Conservation (phyloP, 2,329 filamentous ascomycete genomes). For the Diaporthe aspalathi region DNA sequence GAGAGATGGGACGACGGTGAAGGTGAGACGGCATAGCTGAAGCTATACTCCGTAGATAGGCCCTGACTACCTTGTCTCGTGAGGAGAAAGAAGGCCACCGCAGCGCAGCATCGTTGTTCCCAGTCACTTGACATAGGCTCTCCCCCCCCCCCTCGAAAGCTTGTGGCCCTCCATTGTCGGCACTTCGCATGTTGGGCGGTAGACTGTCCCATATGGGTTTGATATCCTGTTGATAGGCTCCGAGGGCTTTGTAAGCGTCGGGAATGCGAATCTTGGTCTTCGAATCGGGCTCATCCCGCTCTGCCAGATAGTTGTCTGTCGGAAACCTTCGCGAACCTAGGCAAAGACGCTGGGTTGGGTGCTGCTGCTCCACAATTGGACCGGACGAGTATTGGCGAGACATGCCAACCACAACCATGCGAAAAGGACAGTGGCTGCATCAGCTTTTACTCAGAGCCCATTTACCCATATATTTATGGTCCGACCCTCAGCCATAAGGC, state of each 20-base stretch:
- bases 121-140: constrained; percentile 27
- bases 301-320: constrained; percentile 14
- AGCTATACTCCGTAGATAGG: constrained; percentile 21
- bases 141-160: not conserved
- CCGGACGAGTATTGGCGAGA: not conserved
- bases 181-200: constrained; percentile 9
- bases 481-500: not conserved
- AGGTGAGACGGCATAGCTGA: constrained; percentile 6
- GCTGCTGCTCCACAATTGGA: not conserved
- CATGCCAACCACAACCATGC: not conserved
- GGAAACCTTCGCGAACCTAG: constrained; percentile 10
- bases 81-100: constrained; percentile 21
- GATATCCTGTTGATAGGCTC: constrained; percentile 11
- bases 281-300: constrained; percentile 1
- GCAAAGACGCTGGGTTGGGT: not conserved
- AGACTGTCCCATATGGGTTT: not conserved
- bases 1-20: constrained; percentile 13
- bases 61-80: not conserved
- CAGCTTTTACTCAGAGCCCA: constrained; percentile 7
- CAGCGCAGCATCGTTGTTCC: constrained; percentile 11
- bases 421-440: constrained; percentile 2
- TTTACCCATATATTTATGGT: not conserved
- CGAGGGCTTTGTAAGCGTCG: constrained; percentile 10
- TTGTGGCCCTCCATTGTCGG: constrained; percentile 17
- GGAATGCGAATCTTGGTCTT: constrained; percentile 8